Percentiles rank a stretch among this genome's conserved stretches.
Evolutionary conservation across 345 rosid genomes (phyloP).

Genomic region (Punica granatum): DNA sequence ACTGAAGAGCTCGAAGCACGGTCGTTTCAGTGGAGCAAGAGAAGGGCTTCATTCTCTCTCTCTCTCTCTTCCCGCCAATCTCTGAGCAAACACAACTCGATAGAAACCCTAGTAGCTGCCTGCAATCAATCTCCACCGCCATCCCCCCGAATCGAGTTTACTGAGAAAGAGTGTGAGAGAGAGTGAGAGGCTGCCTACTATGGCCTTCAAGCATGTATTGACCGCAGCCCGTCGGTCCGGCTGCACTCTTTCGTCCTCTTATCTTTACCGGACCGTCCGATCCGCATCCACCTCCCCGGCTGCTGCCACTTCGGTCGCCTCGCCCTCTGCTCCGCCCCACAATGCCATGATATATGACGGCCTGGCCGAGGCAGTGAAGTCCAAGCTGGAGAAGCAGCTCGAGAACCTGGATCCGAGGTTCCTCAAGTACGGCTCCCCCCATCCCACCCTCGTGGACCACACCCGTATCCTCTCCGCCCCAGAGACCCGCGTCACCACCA

Average conservation of each 20-base stretch:
- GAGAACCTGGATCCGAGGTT: constrained; percentile 84
- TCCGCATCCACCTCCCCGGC: constrained; percentile 38
- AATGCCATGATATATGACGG: constrained; percentile 73
- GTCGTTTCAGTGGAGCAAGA: too few relatives aligned
- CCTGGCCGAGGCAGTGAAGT: constrained; percentile 51
- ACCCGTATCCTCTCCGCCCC: constrained; percentile 80
- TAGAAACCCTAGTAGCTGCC: background rate
- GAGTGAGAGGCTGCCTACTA: background rate
- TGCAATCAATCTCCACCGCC: background rate
- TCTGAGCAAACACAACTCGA: too few relatives aligned
- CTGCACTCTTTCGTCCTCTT: constrained; percentile 14
- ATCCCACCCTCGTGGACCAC: constrained; percentile 53
- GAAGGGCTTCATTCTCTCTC: too few relatives aligned
- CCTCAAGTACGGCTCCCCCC: constrained; percentile 86
- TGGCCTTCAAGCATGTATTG: background rate
- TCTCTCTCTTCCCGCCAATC: too few relatives aligned
- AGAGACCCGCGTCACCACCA: constrained; percentile 83
- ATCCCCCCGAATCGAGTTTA: background rate
- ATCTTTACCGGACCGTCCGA: constrained; percentile 23
- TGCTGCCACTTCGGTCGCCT: constrained; percentile 19
- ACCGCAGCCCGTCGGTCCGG: constrained; percentile 44
- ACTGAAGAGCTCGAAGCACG: too few relatives aligned
- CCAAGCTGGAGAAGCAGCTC: constrained; percentile 52
- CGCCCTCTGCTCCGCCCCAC: constrained; percentile 48
- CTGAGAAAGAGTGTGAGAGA: too few relatives aligned